A percentile compares a stretch with the other conserved stretches of the same genome.
These are phyloP conservation scores for Globisporangium carolinianum DNA, from an alignment of 352 stramenopile species.

Conservation along the genomic window DNA sequence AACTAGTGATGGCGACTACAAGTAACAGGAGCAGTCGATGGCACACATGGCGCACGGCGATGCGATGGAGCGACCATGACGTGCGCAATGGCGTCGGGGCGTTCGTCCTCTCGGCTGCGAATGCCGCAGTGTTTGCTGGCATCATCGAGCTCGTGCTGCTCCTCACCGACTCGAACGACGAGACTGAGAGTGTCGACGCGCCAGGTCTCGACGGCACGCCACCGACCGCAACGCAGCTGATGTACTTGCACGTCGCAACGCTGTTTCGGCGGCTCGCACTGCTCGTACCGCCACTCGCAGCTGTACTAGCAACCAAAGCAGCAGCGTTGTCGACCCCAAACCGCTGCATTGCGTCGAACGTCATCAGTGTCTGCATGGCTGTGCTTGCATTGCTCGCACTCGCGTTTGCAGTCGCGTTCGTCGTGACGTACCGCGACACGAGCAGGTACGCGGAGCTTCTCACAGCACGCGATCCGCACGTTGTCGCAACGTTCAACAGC, in stretches of 20 bases:
- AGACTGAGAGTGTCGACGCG: not conserved
- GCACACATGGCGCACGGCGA: not conserved
- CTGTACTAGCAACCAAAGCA: not conserved
- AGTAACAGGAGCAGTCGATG: not conserved
- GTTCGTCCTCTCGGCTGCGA: not conserved
- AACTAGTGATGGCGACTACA: not conserved
- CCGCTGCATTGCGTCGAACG: no score
- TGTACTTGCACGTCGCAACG: not conserved
- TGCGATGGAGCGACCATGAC: not conserved
- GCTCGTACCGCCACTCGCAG: not conserved
- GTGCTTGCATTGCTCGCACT: not conserved
- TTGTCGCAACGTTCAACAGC: slow-evolving; percentile 1
- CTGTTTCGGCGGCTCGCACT: not conserved
- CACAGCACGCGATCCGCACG: not conserved
- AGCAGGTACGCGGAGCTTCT: not conserved
- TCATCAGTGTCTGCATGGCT: not conserved
- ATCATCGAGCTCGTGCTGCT: not conserved
- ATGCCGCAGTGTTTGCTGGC: not conserved
- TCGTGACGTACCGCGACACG: not conserved
- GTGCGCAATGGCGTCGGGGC: not conserved
- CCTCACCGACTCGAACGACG: not conserved
- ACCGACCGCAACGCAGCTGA: not conserved
- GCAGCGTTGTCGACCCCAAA: not conserved
- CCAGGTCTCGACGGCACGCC: not conserved
- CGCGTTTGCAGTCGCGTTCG: not conserved